These are phyloP conservation scores for Daldinia vernicosa DNA, from an alignment of 495 filamentous ascomycete species.

Conservation along the genomic window DNA sequence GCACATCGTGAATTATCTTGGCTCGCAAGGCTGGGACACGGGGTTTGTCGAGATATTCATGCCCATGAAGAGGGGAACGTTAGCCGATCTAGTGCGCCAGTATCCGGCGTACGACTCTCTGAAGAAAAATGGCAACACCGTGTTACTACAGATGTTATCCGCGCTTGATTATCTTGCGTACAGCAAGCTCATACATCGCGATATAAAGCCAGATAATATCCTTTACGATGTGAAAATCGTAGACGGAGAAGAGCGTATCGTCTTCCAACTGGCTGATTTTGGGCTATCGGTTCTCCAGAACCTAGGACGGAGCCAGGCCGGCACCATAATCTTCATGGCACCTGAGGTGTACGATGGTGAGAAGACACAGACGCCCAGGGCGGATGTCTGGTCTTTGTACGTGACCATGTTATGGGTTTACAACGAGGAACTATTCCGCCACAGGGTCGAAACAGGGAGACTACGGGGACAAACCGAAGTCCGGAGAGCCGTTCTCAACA, in stretches of 20 bases:
- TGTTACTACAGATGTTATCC: constrained; percentile 47
- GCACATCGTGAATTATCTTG: constrained; percentile 8
- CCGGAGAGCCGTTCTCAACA: neutral
- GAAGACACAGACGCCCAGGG: constrained; percentile 45
- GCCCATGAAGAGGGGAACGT: constrained; percentile 44
- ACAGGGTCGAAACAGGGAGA: neutral
- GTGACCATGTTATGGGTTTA: constrained; percentile 44
- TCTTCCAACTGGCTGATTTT: constrained; percentile 50
- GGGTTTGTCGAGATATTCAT: constrained; percentile 49
- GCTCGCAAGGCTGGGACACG: constrained; percentile 17
- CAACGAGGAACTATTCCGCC: neutral
- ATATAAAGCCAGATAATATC: constrained; percentile 85
- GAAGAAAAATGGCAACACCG: constrained; percentile 19
- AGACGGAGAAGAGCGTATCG: constrained; percentile 13
- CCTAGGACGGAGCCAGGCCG: constrained; percentile 33
- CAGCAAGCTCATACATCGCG: constrained; percentile 76
- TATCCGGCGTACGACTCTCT: neutral
- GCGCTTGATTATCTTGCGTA: constrained; percentile 45
- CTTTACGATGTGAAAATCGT: constrained; percentile 47
- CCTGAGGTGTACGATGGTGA: constrained; percentile 44
- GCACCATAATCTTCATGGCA: constrained; percentile 47
- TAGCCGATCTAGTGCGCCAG: constrained; percentile 32
- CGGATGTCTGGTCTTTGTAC: constrained; percentile 57
- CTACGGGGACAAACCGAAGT: neutral
- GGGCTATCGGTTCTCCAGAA: constrained; percentile 36